Evolutionary conservation across 2,329 filamentous ascomycete species (phyloP), one percentile per base, ranked within the genome.

Genomic region (Daldinia eschscholtzii): DNA sequence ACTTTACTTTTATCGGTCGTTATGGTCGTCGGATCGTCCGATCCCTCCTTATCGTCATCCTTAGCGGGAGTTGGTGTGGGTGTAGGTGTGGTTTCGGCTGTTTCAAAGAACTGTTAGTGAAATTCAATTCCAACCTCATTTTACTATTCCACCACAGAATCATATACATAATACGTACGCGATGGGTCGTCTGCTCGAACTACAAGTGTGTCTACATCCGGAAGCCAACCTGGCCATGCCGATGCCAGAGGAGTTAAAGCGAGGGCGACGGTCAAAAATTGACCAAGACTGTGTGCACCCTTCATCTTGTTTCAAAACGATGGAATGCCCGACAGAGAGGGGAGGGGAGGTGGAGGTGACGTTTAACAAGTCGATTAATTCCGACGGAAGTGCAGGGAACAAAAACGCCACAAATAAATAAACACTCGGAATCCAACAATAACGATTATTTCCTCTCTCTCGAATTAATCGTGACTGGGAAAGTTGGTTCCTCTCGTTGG

Each of bases 211-310:
- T 89, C 84, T 39, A 84, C 55, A 12, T 86, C 82, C 18, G 87
- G 87, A 41, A 89, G 79, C 83, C 85, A 88, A 69, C 77, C 79
- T 20, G 87, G 84, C 87, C 87, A 89, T 64, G 84, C 87, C 61
- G 85, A 82, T n/a, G 83, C 83, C 23, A 87, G 71, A 15, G 84
- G 81, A 7, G 85, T 79, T 60, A 89, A 78, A 35, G 87, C 83
- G 48, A 89, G 81, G 72, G 88, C 81, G 62, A 85, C 71, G 58
- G 86, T 83, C 72, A 87, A 79, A 73, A 83, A 75, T 50, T 84
- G 82, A 76, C 83, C 78, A 61, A 87, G 73, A 57, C 81, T 81
- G 56, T 79, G 78, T 70, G 83, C 79, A 70, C 83, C 78, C 82
- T 82, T 86, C 87, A 89, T 89, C 44, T 44, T 74, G 10, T 73